Conservation (phyloP, 129 eudicot species). For the Heracleum sosnowskyi region DNA sequence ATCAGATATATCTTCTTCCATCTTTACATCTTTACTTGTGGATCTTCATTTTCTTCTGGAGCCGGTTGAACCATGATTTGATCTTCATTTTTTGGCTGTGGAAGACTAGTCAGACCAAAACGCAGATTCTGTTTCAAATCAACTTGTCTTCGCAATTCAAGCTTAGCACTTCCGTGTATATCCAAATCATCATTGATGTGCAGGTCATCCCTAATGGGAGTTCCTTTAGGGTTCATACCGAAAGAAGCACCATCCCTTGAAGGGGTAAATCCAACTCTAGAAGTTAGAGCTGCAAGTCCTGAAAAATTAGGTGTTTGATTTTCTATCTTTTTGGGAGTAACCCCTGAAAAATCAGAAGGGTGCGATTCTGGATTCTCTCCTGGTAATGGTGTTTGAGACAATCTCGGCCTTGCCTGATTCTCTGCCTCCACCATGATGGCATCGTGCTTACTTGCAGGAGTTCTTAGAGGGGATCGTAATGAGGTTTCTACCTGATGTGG, state of each 20-base stretch:
- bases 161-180: conserved; percentile 10
- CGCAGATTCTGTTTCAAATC: conserved; percentile 59
- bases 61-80: conserved; percentile 54
- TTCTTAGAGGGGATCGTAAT: conserved; percentile 71
- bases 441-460: conserved; percentile 87
- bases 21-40: conserved; percentile 70
- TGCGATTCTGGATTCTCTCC: conserved; percentile 85
- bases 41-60: conserved; percentile 65
- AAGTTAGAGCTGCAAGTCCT: conserved; percentile 58
- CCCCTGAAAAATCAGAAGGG: conserved; percentile 95
- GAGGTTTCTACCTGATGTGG: conserved; percentile 85
- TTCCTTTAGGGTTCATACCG: conserved; percentile 77
- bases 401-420: conserved; percentile 68
- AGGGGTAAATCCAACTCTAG: conserved; percentile 81
- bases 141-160: conserved; percentile 50
- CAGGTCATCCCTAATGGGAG: conserved; percentile 83
- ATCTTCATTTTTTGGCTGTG: conserved; percentile 91
- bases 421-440: conserved; percentile 97
- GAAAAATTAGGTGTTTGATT: conserved; percentile 77
- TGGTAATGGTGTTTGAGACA: conserved; percentile 87
- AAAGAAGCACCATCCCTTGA: conserved; percentile 54
- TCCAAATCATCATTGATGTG: conserved; percentile 79
- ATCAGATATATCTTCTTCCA: conserved; percentile 97
- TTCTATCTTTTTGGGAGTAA: conserved; percentile 80
- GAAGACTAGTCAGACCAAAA: conserved; percentile 65